Evolutionary conservation across 805 yeast genomes (phyloP), one percentile per base, ranked within the genome.

Genomic region (Sporopachydermia quercuum): DNA sequence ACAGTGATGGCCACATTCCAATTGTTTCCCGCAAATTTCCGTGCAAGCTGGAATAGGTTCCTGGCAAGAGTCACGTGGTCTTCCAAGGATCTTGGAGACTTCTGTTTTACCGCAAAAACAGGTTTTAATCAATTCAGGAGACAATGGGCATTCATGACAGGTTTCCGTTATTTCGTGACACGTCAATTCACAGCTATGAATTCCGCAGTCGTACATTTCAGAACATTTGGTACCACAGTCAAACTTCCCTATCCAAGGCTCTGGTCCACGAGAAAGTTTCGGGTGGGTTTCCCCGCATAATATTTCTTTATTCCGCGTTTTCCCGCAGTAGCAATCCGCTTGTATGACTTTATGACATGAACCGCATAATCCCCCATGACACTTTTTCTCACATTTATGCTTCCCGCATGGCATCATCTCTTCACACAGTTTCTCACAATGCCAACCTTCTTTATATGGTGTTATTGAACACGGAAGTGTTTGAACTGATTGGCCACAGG

Each of bases 301-400:
- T 86, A 74, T 46, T 60, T 49, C 14, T 5, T 52, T 47, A 18
- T 63, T 57, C 1, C 55, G 48, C 5, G 71, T 64, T 27, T 65
- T 61, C 1, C 95, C 95, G 62, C 96, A 86, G 52, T 82, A 86
- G 55, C 96, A 86, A 15, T 48, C 55, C 1, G 70, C 68, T 3
- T 50, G 51, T 1, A 79, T 55, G 2, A 50, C 46, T 39, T 64
- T 70, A 4, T 66, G 58, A 55, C 96, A 86, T 4, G 66, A 63
- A 0, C 93, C 94, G 62, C 96, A 86, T 16, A 81, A 61, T 0
- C 94, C 95, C n/a, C 61, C 53, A 57, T 86, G 96, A 54, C 96
- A 86, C 3, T 52, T 59, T 35, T 60, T 56, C 3, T 56, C 46
- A 58, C 96, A 86, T 35, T 51, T 57, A 53, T 87, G 96, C 8